Evolutionary conservation across 768 basidiomycete genomes (phyloP).

Genomic region (Terana coerulea): DNA sequence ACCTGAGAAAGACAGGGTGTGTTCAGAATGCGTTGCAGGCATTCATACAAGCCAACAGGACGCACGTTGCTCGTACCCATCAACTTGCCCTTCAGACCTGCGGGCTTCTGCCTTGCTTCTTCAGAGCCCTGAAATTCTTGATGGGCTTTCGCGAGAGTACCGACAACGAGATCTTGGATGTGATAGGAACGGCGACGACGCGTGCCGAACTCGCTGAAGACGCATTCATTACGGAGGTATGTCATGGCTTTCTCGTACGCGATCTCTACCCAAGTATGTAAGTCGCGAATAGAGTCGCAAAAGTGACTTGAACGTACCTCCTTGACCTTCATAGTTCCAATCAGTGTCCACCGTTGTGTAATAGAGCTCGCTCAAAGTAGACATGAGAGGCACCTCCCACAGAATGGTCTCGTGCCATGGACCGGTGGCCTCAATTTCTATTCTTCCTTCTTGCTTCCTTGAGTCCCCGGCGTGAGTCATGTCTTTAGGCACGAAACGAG

Average conservation of each 20-base stretch:
- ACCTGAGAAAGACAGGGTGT: constrained; percentile 43
- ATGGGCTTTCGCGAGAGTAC: constrained; percentile 47
- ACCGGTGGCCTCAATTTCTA: constrained; percentile 73
- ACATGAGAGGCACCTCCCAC: constrained; percentile 97
- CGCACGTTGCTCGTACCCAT: constrained; percentile 88
- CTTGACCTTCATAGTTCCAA: constrained; percentile 84
- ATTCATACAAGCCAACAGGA: neutral
- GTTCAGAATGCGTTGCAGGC: neutral
- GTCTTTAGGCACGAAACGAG: constrained; percentile 54
- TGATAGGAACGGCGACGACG: constrained; percentile 71
- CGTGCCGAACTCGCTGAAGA: constrained; percentile 86
- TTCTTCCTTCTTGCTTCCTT: constrained; percentile 41
- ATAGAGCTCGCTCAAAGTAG: constrained; percentile 85
- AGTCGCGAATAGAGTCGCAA: neutral
- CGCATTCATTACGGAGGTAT: constrained; percentile 61
- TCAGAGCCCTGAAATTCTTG: neutral
- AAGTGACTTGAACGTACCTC: constrained; percentile 42
- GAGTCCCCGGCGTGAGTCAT: constrained; percentile 19
- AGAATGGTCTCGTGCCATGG: constrained; percentile 83
- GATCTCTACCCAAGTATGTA: constrained; percentile 42
- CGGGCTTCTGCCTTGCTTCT: constrained; percentile 45
- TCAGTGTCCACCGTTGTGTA: constrained; percentile 72
- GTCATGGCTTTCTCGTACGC: constrained; percentile 69
- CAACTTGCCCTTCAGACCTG: constrained; percentile 49
- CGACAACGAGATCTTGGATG: constrained; percentile 75